These are phyloP conservation scores for Saccharomyces jurei DNA, from an alignment of 805 yeast genomes.

Conservation along the genomic window DNA sequence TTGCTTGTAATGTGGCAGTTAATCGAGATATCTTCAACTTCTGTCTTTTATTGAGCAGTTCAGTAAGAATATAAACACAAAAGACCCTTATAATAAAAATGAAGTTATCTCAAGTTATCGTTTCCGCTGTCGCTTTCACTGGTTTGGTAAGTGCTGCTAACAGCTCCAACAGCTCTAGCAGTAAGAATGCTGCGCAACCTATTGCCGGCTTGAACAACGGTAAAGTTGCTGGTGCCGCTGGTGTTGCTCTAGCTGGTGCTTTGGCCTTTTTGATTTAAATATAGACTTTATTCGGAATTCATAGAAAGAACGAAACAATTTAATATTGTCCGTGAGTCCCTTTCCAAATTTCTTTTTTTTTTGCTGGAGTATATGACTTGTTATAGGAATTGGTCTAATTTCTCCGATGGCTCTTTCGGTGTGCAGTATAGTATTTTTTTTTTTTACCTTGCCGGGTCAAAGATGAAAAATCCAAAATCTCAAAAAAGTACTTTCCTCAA, in stretches of 20 bases:
- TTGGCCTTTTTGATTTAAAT: conserved; percentile 20
- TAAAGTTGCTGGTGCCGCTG: conserved; percentile 16
- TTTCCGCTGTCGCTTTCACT: conserved; percentile 17
- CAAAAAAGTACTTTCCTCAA: neutral
- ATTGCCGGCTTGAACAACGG: conserved; percentile 14
- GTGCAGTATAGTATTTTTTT: neutral
- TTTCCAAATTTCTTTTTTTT: neutral
- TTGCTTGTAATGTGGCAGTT: neutral
- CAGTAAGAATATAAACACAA: neutral
- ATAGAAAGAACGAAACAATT: neutral
- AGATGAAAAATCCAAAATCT: neutral
- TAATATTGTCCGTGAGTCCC: no score
- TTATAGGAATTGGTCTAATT: neutral
- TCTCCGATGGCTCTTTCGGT: neutral
- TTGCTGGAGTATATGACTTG: neutral
- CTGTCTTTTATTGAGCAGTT: no score
- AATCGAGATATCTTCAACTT: neutral
- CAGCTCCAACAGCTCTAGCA: conserved; percentile 6
- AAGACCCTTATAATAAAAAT: conserved; percentile 4
- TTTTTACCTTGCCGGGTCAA: neutral
- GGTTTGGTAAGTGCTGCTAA: conserved; percentile 15
- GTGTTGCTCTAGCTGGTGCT: conserved; percentile 28
- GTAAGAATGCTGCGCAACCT: conserved; percentile 14
- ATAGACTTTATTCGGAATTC: neutral
- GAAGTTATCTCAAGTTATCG: conserved; percentile 20